Conservation (phyloP, 2,329 filamentous ascomycete species). For the Neofusicoccum parvum region DNA sequence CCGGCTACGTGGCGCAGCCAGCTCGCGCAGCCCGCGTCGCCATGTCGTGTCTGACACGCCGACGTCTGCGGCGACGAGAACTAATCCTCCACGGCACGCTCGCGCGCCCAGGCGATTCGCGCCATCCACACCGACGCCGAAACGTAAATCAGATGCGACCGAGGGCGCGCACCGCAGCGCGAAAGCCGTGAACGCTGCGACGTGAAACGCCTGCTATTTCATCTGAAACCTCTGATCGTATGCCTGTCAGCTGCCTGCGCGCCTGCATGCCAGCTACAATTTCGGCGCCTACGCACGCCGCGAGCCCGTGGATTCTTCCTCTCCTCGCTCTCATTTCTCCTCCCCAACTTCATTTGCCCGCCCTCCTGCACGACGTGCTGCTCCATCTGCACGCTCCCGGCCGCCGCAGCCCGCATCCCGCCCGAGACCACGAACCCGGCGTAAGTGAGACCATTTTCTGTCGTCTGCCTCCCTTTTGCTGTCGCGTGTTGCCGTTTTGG, state of each 20-base stretch:
- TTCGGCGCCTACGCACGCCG: not conserved
- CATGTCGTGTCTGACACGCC: constrained; percentile 1
- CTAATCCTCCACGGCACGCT: no score
- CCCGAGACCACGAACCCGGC: not conserved
- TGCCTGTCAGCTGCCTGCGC: constrained; percentile 9
- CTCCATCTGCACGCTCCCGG: not conserved
- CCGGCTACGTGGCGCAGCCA: not conserved
- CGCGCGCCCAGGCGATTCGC: not conserved
- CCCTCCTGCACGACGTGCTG: not conserved
- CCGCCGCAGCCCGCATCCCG: not conserved
- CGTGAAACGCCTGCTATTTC: constrained; percentile 21
- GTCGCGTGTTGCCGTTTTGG: constrained; percentile 3
- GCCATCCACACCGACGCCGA: not conserved
- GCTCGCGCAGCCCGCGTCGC: not conserved
- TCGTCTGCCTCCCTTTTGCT: not conserved
- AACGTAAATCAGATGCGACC: not conserved
- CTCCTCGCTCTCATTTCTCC: not conserved
- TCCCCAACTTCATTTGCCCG: not conserved
- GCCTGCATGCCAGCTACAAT: constrained; percentile 9
- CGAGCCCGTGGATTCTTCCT: not conserved
- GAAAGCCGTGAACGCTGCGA: not conserved
- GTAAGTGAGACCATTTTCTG: not conserved
- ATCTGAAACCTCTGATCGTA: constrained; percentile 14
- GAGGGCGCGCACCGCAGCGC: not conserved
- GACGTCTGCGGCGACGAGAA: no score